Base-by-base conservation (phyloP, 129 eudicot genomes). In the Helichrysum umbraculigerum region DNA sequence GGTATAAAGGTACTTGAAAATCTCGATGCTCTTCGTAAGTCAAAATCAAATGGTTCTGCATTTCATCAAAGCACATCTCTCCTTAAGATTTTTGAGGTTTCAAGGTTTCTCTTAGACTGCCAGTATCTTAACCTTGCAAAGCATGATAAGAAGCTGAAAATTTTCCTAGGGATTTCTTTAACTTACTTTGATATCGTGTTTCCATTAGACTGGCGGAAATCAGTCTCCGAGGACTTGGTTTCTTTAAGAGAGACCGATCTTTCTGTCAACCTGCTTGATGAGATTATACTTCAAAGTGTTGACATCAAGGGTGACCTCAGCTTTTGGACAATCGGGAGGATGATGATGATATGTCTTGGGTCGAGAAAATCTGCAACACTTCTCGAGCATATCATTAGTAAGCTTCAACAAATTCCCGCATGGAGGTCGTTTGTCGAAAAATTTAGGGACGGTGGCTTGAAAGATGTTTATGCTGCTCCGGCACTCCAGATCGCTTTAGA, bases 141-240 rank as follows among this genome's bases (percentile, higher is more conserved):
- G 54, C 10, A 8, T 8, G 74, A 3, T 1, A 54, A 16, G 69
- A 72, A 28, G 66, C 72, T 89, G 54, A 71, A 62, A 37, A 64
- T 2, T 0, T 87, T 61, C 62, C 32, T 80, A n/a, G 21, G 70
- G 9, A 10, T 70, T 15, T 87, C 89, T 0, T 58, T 70, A 9
- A 6, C 3, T 2, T 87, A 83, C 76, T 78, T 85, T 67, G 71
- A 34, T 8, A 57, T 66, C 20, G 83, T 84, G 8, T 92, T 87
- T 81, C 87, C 91, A 5, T 76, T 87, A 68, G 96, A 92, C 76
- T 81, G 88, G 84, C 65, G 86, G 29, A 41, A 25, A 17, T 81
- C 91, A 20, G 37, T 84, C 47, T 72, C 80, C 22, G 20, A 58
- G 44, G 75, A 58, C 37, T 66, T 89, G 77, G 67, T 87, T 10